Conservation (phyloP, 2,329 filamentous ascomycete species). For the Rhynchosporium secalis region DNA sequence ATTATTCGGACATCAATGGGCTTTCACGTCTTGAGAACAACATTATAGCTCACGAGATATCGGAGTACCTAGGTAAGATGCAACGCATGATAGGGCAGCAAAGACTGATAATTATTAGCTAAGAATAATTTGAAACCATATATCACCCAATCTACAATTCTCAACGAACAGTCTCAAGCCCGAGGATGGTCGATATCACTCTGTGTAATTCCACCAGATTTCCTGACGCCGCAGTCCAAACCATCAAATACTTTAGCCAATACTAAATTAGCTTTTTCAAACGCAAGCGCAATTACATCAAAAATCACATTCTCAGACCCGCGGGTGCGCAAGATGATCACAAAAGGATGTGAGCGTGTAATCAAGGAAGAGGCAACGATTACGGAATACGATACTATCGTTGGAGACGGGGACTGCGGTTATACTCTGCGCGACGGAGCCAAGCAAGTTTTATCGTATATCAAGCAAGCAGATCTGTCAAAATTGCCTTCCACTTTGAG, state of each 20-base stretch:
- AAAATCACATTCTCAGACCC: conserved; percentile 25
- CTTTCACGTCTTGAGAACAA: conserved; percentile 34
- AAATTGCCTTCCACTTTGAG: conserved; percentile 28
- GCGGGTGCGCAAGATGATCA: conserved; percentile 27
- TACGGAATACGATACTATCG: conserved; percentile 50
- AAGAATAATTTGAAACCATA: conserved; percentile 25
- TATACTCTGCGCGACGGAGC: conserved; percentile 36
- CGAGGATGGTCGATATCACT: conserved; percentile 35
- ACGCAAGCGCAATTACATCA: conserved; percentile 14
- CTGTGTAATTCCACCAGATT: conserved; percentile 25
- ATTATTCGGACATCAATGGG: conserved; percentile 34
- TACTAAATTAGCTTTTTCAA: conserved; percentile 1
- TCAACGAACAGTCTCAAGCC: conserved; percentile 23
- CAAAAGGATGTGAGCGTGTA: conserved; percentile 28
- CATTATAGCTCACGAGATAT: conserved; percentile 34
- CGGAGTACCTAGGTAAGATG: conserved; percentile 29
- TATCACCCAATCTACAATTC: conserved; percentile 32
- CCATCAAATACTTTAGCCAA: conserved; percentile 18
- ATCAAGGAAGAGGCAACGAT: conserved; percentile 50
- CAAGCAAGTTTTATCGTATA: conserved; percentile 38
- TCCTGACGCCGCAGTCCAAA: conserved; percentile 22
- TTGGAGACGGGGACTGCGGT: conserved; percentile 41
- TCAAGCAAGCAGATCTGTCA: conserved; percentile 25
- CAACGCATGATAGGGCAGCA: not conserved
- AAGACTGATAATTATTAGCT: conserved; percentile 20